Percentiles rank a stretch among this genome's conserved stretches.
These are phyloP conservation scores for Hypoxylon lenormandii DNA, from an alignment of 495 filamentous ascomycete genomes.

Conservation along the genomic window DNA sequence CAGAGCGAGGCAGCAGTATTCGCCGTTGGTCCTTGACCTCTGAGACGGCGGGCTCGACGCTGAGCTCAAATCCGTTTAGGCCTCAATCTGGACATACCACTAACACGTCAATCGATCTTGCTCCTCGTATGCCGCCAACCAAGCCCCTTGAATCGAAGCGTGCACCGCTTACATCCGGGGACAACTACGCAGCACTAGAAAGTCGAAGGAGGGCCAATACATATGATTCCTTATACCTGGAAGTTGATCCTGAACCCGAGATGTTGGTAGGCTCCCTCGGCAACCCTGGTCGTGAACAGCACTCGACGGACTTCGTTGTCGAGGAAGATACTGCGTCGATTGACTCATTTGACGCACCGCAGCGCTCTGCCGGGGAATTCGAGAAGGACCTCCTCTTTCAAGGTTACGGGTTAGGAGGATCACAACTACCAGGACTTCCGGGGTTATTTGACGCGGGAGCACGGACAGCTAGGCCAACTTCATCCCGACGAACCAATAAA, in stretches of 20 bases:
- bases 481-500: conserved; percentile 12
- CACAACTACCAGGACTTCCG: conserved; percentile 57
- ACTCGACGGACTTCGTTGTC: conserved; percentile 49
- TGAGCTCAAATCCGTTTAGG: conserved; percentile 56
- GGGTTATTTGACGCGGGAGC: conserved; percentile 47
- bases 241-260: conserved; percentile 13
- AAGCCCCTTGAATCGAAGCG: conserved; percentile 9
- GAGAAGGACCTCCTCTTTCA: conserved; percentile 61
- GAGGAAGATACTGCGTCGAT: conserved; percentile 51
- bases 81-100: conserved; percentile 58
- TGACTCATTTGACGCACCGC: conserved; percentile 51
- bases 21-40: conserved; percentile 59
- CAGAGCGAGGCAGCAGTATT: conserved; percentile 50
- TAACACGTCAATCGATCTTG: conserved; percentile 58
- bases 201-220: neutral
- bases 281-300: conserved; percentile 10
- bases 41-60: conserved; percentile 53
- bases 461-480: conserved; percentile 6
- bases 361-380: conserved; percentile 51
- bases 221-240: conserved; percentile 5
- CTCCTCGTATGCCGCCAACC: conserved; percentile 21
- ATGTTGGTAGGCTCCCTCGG: conserved; percentile 33
- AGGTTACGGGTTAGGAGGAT: conserved; percentile 53
- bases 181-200: neutral
- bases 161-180: neutral